phyloP scores from a whole-genome alignment of 2,329 filamentous ascomycete species.

The Claviceps humidiphila region DNA sequence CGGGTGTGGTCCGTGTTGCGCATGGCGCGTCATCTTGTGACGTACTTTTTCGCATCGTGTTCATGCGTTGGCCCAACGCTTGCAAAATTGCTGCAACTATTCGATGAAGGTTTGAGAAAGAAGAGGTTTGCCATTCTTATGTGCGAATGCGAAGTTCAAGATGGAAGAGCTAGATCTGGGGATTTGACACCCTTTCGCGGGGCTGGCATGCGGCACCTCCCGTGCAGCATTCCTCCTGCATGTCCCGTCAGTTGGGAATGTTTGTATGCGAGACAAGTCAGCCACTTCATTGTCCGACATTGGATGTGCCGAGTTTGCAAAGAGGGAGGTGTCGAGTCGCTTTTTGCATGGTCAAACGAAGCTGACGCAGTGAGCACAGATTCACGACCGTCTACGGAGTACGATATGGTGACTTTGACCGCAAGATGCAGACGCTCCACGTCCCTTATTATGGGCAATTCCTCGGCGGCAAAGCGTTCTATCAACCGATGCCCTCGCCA shows the following conservation, averaged over 20 bases:
- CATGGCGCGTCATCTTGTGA: not conserved
- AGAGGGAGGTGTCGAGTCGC: too few relatives aligned
- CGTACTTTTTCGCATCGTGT: not conserved
- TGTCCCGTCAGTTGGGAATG: slow-evolving; percentile 1
- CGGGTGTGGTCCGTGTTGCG: not conserved
- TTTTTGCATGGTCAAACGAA: not conserved
- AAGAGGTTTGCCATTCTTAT: too few relatives aligned
- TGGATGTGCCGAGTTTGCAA: too few relatives aligned
- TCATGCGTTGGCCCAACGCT: not conserved
- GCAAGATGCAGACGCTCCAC: too few relatives aligned
- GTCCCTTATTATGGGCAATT: too few relatives aligned
- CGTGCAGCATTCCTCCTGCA: not conserved
- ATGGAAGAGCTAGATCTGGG: not conserved
- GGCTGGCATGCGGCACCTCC: slow-evolving; percentile 4
- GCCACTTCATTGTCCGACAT: not conserved
- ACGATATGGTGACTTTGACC: not conserved
- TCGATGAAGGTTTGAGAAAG: too few relatives aligned
- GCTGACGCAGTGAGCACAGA: not conserved
- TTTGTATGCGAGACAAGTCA: not conserved
- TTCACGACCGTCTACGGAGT: not conserved
- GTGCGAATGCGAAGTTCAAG: not conserved
- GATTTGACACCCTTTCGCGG: not conserved
- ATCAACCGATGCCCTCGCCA: too few relatives aligned
- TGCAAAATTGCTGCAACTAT: not conserved
- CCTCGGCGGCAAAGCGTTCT: too few relatives aligned